Conservation (phyloP, 2,329 filamentous ascomycete genomes). For the Immersiporthe knoxdaviesiana region DNA sequence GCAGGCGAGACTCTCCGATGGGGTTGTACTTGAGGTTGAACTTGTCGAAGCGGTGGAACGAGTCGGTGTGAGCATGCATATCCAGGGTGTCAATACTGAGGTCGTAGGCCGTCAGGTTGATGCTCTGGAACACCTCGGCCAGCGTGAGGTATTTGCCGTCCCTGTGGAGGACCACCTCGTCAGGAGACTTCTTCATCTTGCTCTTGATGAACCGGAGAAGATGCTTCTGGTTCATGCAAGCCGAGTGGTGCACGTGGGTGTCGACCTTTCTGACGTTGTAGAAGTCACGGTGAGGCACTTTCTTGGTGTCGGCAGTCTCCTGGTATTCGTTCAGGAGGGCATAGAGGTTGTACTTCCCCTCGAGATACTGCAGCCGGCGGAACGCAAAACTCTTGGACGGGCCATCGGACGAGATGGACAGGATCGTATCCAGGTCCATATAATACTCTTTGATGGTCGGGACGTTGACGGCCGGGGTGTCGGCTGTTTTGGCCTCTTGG, state of each 20-base stretch:
- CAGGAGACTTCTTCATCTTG: slow-evolving; percentile 98
- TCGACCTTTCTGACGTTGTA: slow-evolving; percentile 99
- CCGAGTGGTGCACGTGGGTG: slow-evolving; percentile 98
- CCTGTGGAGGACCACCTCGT: slow-evolving; percentile 89
- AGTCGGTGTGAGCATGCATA: slow-evolving; percentile 98
- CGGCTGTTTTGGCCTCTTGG: slow-evolving; percentile 60
- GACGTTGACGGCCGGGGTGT: slow-evolving; percentile 76
- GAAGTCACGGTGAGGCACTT: slow-evolving; percentile 95
- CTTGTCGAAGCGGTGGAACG: slow-evolving; percentile 98
- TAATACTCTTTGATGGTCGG: slow-evolving; percentile 95
- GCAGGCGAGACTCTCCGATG: slow-evolving; percentile 88
- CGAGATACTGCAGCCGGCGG: slow-evolving; percentile 88
- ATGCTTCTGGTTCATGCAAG: slow-evolving; percentile 99
- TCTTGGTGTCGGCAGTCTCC: slow-evolving; percentile 96
- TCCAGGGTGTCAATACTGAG: slow-evolving; percentile 97
- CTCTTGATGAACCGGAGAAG: slow-evolving; percentile 97
- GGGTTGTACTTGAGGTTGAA: slow-evolving; percentile 99
- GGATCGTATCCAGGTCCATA: slow-evolving; percentile 85
- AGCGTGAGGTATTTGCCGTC: slow-evolving; percentile 92
- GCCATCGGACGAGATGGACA: slow-evolving; percentile 90
- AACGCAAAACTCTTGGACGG: slow-evolving; percentile 98
- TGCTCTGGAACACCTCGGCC: slow-evolving; percentile 93
- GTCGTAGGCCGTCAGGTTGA: slow-evolving; percentile 96
- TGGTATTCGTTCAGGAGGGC: slow-evolving; percentile 94
- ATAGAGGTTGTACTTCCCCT: slow-evolving; percentile 97